Base-by-base conservation (phyloP, 495 filamentous ascomycete species). In the Penicillium lagena region DNA sequence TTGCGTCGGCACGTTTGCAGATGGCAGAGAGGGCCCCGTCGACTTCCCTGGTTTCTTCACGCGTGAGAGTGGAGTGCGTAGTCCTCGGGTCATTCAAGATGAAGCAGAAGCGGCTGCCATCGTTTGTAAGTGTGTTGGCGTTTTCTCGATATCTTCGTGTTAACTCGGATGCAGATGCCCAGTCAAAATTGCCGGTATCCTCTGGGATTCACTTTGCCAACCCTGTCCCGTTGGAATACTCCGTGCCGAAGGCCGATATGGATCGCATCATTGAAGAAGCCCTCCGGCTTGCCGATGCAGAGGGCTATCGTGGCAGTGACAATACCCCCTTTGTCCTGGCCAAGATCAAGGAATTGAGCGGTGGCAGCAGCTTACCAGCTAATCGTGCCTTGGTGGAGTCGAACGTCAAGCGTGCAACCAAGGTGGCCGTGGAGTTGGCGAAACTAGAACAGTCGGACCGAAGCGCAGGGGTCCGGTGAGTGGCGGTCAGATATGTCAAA, bases 41-140 rank as follows among this genome's bases (percentile, higher is more conserved):
- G 85, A 93, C 56, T 86, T 95, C 50, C 93, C 93, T 1, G 86
- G 86, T 4, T 98, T 98, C 62, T 98, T 83, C 76, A 83, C 82
- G 5, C 71, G 89, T 14, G 88, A 96, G 27, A 96, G 90, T 58
- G 85, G 88, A 7, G 57, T 85, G 31, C 81, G 71, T 50, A 95
- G 88, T 55, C 91, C 94, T 1, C 73, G 77, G 35, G 77, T 83
- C 10, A 73, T 95, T 28, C 64, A 82, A 46, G 71, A 84, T 55
- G 86, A 93, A 55, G 69, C 68, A 39, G 85, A 96, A 57, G 93
- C 93, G 12, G 93, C 93, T 7, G 82, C 82, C 5, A 87, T 96
- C 10, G 83, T 95, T 45, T 76, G 85, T 87, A 72, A 64, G 78
- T 72, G 11, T 37, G n/a, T 2, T 43, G 22, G 28, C 13, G n/a